Evolutionary conservation across 2,329 filamentous ascomycete species (phyloP).

Genomic region (Hymenoscyphus infarciens): DNA sequence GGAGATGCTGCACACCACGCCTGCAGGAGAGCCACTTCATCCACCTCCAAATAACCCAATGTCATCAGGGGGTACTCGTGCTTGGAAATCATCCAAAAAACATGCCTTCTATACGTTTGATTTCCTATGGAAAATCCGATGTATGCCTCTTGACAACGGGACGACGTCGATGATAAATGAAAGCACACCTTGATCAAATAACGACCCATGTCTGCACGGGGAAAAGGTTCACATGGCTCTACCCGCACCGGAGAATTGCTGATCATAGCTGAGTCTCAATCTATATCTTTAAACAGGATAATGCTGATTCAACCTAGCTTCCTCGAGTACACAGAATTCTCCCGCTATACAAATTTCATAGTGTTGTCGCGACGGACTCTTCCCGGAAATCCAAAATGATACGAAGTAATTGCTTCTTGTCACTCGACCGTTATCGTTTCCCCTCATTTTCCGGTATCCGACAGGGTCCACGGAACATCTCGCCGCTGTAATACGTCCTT

Average conservation of each 20-base stretch:
- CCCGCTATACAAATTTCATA: background rate
- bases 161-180: background rate
- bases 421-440: slow-evolving; percentile 3
- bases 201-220: background rate
- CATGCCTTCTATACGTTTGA: background rate
- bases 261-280: background rate
- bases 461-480: slow-evolving; percentile 12
- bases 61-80: background rate
- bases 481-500: slow-evolving; percentile 12
- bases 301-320: background rate
- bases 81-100: slow-evolving; percentile 4
- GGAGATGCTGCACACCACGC: slow-evolving; percentile 5
- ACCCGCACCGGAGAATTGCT: background rate
- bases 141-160: background rate
- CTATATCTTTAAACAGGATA: background rate
- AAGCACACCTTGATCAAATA: background rate
- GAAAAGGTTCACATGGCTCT: background rate
- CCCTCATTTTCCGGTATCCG: slow-evolving; percentile 14
- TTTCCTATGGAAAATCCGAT: background rate
- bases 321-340: background rate
- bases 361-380: background rate
- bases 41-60: background rate
- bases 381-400: background rate
- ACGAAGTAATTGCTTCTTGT: background rate
- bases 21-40: slow-evolving; percentile 3